Evolutionary conservation across 2,329 filamentous ascomycete species (phyloP).

Genomic region (Sordariomycetes sp.): DNA sequence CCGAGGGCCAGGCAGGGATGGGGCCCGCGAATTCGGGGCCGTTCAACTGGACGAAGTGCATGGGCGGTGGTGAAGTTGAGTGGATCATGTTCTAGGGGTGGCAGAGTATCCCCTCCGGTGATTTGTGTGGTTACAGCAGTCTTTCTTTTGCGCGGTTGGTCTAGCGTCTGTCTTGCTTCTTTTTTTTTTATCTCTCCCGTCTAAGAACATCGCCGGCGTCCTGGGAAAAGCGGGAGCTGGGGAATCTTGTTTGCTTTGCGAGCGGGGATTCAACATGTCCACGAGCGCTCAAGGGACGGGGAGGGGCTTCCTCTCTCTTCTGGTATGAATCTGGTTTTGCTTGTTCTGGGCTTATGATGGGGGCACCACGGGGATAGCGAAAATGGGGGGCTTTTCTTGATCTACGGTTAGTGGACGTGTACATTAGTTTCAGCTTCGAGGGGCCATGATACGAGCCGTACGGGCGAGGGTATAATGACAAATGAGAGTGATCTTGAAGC

Average conservation of each 20-base stretch:
- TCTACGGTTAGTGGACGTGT: too few species aligned
- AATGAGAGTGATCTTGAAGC: too few species aligned
- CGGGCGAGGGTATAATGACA: too few species aligned
- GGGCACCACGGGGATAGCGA: too few species aligned
- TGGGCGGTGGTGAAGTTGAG: constrained; percentile 48
- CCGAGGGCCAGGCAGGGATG: constrained; percentile 24
- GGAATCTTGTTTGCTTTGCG: not conserved
- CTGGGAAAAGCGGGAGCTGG: not conserved
- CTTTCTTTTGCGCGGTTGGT: not conserved
- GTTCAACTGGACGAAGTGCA: constrained; percentile 48
- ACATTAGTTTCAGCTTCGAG: too few species aligned
- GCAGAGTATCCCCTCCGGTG: not conserved
- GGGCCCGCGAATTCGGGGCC: constrained; percentile 27
- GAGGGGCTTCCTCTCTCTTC: too few species aligned
- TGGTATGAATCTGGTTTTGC: too few species aligned
- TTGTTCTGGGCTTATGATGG: too few species aligned
- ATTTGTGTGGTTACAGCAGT: not conserved
- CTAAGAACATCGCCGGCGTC: not conserved
- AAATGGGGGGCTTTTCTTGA: too few species aligned
- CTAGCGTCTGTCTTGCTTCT: not conserved
- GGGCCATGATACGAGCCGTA: too few species aligned
- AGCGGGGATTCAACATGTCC: not conserved
- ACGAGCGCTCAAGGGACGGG: not conserved
- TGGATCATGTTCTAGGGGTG: constrained; percentile 51
- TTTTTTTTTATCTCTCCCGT: not conserved